phyloP scores from a whole-genome alignment of 2,329 filamentous ascomycete species.

The Exophiala sp. region DNA sequence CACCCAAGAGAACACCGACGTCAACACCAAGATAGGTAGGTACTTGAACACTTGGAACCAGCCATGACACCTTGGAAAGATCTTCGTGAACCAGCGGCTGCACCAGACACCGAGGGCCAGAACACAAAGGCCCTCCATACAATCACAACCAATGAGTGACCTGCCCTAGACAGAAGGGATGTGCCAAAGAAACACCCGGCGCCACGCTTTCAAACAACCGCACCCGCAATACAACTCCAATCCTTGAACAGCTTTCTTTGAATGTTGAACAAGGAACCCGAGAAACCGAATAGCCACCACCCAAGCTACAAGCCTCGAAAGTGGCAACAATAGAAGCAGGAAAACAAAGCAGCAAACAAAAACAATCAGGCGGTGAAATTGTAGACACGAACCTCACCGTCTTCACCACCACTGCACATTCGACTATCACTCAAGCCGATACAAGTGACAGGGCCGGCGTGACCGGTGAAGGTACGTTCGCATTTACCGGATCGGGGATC shows the following conservation, averaged over 20 bases:
- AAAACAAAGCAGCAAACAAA: neutral
- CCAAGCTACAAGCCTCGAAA: too few species aligned
- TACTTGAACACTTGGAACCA: too few species aligned
- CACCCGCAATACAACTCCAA: neutral
- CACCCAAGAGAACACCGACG: too few species aligned
- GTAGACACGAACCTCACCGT: constrained; percentile 82
- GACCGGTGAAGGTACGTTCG: constrained; percentile 85
- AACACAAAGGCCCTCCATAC: too few species aligned
- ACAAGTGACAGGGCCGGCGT: constrained; percentile 86
- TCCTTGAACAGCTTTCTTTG: too few species aligned
- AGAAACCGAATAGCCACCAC: too few species aligned
- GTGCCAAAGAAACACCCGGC: neutral
- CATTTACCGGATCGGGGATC: constrained; percentile 86
- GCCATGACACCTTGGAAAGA: too few species aligned
- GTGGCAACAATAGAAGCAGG: too few species aligned
- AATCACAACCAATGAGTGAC: neutral
- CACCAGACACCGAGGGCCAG: too few species aligned
- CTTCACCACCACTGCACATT: constrained; percentile 87
- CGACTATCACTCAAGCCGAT: constrained; percentile 83
- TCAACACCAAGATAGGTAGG: too few species aligned
- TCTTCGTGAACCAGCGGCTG: too few species aligned
- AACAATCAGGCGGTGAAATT: constrained; percentile 51
- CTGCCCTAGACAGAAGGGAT: neutral
- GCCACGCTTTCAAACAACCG: neutral
- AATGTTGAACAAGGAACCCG: neutral